phyloP scores from a whole-genome alignment of 176 grass and related monocot genomes.

The Ampelocalamus luodianensis region DNA sequence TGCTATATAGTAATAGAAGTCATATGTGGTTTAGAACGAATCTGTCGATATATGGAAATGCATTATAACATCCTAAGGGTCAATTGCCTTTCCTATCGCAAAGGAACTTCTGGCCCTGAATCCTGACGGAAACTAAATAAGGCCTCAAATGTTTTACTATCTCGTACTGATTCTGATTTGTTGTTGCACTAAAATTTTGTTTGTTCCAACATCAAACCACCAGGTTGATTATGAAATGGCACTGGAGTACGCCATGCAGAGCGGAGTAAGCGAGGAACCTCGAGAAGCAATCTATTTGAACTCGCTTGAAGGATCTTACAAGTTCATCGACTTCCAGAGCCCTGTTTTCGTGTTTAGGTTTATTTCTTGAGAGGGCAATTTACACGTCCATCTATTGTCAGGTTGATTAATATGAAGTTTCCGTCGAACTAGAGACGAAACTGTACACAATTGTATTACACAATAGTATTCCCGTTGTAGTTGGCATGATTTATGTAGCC shows the following conservation, averaged over 20 bases:
- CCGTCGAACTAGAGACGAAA: not conserved
- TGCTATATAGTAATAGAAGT: not conserved
- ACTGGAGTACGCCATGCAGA: conserved; percentile 87
- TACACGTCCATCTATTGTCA: not conserved
- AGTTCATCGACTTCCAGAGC: conserved; percentile 70
- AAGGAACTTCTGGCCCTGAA: not conserved
- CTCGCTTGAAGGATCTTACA: conserved; percentile 71
- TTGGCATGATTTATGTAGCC: not conserved
- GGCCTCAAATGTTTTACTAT: not conserved
- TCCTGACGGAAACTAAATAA: not conserved
- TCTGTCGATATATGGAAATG: not conserved
- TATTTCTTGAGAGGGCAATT: conserved; percentile 42
- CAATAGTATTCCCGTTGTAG: conserved; percentile 8
- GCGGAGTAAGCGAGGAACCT: conserved; percentile 80
- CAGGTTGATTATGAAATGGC: conserved; percentile 98
- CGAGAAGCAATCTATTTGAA: conserved; percentile 81
- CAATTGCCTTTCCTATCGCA: conserved; percentile 3
- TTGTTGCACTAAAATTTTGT: conserved; percentile 1
- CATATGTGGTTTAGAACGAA: conserved; percentile 7
- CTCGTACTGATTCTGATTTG: not conserved
- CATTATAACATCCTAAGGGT: not conserved
- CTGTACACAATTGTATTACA: not conserved
- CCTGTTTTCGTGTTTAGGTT: conserved; percentile 80
- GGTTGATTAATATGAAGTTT: not conserved
- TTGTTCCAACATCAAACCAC: not conserved